Base-by-base conservation (phyloP, 2,329 filamentous ascomycete species). In the Pseudogymnoascus sp. region DNA sequence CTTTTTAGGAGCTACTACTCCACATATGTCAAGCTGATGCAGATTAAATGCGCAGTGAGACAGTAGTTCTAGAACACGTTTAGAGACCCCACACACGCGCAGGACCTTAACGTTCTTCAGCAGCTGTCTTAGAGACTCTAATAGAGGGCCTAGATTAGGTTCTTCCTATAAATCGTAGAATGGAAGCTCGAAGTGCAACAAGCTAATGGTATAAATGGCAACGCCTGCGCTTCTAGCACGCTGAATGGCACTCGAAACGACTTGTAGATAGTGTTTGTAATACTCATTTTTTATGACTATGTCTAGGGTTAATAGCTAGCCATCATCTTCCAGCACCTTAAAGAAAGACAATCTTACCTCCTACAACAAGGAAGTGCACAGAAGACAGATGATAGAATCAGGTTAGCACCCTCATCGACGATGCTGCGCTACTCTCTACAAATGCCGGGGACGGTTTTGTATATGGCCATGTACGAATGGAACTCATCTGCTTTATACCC, bases 241-340 rank as follows among this genome's bases (percentile, higher is more conserved):
- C 21, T 23, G 1, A 23, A 23, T 23, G 3, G 36, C 61, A 21
- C 34, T 36, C 3, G 42, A 53, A 38, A 62, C 25, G 23, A 62
- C 42, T 53, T 34, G 2, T 9, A 62, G 6, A 53, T 38, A 12
- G 36, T 62, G 61, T 59, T 59, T 31, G 16, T 63, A 63, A 37
- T 25, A 60, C n/a, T 63, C 46, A 37, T 63, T 46, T 25, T 49
- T n/a, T 49, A 49, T 49, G 14, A n/a, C 12, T 16, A 49, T 49
- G 16, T 72, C 67, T 75, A 75, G 53, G 56, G 28, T 38, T 5
- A 53, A 12, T 38, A 38, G 40, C 59, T 3, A 25, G 59, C 25
- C 14, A 5, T 60, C 12, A n/a, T 16, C 59, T 18, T 64, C 34
- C 28, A 43, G 18, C 60, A 36, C 21, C 59, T 56, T 40, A 46